A percentile compares a stretch with the other conserved stretches of the same genome.
Conservation (phyloP, 768 basidiomycete species). For the Coprinellus micaceus region DNA sequence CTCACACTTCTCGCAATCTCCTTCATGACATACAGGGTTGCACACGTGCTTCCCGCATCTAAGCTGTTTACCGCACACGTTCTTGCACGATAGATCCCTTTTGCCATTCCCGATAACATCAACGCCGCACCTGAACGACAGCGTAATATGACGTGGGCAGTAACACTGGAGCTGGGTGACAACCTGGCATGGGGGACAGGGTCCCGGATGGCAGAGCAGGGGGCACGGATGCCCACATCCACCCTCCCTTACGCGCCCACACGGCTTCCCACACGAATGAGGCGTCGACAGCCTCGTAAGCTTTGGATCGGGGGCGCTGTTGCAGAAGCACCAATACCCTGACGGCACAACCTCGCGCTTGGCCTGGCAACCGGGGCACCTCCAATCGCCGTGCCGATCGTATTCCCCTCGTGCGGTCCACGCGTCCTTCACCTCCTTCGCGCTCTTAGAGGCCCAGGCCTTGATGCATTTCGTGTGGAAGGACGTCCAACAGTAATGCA, state of each 20-base stretch:
- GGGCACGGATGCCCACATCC: slow-evolving; percentile 83
- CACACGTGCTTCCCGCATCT: slow-evolving; percentile 75
- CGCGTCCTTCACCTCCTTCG: slow-evolving; percentile 67
- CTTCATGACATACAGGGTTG: slow-evolving; percentile 66
- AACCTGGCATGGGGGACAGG: slow-evolving; percentile 90
- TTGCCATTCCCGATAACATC: slow-evolving; percentile 29
- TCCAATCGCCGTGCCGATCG: slow-evolving; percentile 73
- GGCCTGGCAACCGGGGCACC: slow-evolving; percentile 90
- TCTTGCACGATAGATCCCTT: slow-evolving; percentile 40
- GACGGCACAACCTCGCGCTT: slow-evolving; percentile 64
- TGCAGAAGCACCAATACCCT: slow-evolving; percentile 82
- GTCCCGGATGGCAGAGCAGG: slow-evolving; percentile 87
- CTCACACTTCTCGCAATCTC: slow-evolving; percentile 65
- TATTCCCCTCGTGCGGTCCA: slow-evolving; percentile 67
- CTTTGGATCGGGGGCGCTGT: slow-evolving; percentile 67
- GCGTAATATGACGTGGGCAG: slow-evolving; percentile 58
- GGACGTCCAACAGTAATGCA: slow-evolving; percentile 82
- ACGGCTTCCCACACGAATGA: slow-evolving; percentile 73
- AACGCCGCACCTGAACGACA: slow-evolving; percentile 57
- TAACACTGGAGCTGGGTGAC: slow-evolving; percentile 76
- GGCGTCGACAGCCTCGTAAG: slow-evolving; percentile 66
- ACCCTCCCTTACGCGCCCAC: slow-evolving; percentile 52
- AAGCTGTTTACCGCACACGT: slow-evolving; percentile 44
- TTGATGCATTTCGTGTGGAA: slow-evolving; percentile 90
- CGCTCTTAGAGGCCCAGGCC: slow-evolving; percentile 83